Evolutionary conservation across 2,329 filamentous ascomycete species (phyloP), one percentile per base, ranked within the genome.

Genomic region (Pseudogymnoascus sp.): DNA sequence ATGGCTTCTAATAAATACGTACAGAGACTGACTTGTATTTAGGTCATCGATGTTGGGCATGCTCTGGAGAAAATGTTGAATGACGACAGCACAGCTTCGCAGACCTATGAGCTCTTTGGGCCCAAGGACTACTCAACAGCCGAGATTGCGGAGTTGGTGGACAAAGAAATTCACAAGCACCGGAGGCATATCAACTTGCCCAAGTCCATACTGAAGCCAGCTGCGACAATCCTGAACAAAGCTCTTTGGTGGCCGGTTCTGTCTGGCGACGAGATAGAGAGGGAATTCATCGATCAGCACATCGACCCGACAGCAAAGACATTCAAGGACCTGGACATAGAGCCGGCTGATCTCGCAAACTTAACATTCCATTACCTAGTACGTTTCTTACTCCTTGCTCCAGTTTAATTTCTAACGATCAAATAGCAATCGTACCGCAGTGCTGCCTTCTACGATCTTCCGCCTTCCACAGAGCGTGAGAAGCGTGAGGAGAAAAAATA

Each of bases 401-500:
- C 15, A 46, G n/a, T 29, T 3, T 59, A 23, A 38, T 42, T 63
- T 64, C 75, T 80, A 68, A 80, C 70, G 59, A 65, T 69, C 73
- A 46, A 69, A 68, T 70, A 93, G 90, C 89, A 96, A 89, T 89
- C 87, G 76, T 97, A 91, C 82, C 89, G 95, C 74, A 93, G 90
- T 78, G 85, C 89, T 64, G 85, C 87, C 72, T 95, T 88, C 84
- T 96, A 96, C 77, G 93, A 99, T 75, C 83, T 97, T 69, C 95
- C 95, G 60, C 93, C 95, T 59, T 88, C 93, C 72, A 97, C 93
- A 35, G 93, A 97, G 80, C 90, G 89, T 77, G 95, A 99, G 83
- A 95, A 88, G 83, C 83, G 85, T 71, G 93, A 97, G 77, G 93
- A 97, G 78, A 95, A 88, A 84, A 95, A 97, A 82, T 99, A 96